Evolutionary conservation across 2,329 filamentous ascomycete genomes (phyloP).

Genomic region (Escovopsis sp.): DNA sequence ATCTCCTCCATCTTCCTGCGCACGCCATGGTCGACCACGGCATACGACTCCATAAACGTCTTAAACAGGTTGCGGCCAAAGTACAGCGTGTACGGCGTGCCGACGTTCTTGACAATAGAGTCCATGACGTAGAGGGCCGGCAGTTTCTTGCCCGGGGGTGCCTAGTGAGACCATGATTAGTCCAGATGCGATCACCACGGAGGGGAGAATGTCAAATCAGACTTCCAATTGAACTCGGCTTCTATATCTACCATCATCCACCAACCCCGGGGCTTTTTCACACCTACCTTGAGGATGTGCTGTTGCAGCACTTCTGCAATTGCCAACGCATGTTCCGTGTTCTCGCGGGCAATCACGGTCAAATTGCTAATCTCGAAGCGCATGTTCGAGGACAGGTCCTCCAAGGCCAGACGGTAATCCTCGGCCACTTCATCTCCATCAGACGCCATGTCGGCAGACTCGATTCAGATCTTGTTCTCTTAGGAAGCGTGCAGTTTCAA

Average conservation of each 20-base stretch:
- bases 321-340: constrained; percentile 85
- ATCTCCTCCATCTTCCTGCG: constrained; percentile 92
- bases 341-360: constrained; percentile 94
- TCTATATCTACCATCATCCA: background rate
- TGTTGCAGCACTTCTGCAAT: constrained; percentile 84
- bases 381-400: constrained; percentile 82
- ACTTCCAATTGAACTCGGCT: background rate
- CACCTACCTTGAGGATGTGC: constrained; percentile 84
- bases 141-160: constrained; percentile 74
- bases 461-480: background rate
- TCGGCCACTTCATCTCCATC: constrained; percentile 74
- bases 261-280: no score
- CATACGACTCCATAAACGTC: constrained; percentile 95
- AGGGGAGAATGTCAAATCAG: constrained; percentile 1
- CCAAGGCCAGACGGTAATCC: constrained; percentile 85
- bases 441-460: constrained; percentile 28
- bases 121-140: constrained; percentile 96
- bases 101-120: constrained; percentile 97
- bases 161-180: constrained; percentile 40
- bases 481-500: background rate
- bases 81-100: constrained; percentile 92
- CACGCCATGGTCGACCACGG: constrained; percentile 67
- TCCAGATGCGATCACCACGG: constrained; percentile 8
- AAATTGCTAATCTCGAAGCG: constrained; percentile 94
- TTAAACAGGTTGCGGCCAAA: constrained; percentile 82